These are phyloP conservation scores for Neolentinus lepideus DNA, from an alignment of 1,284 basidiomycete genomes.

Conservation along the genomic window DNA sequence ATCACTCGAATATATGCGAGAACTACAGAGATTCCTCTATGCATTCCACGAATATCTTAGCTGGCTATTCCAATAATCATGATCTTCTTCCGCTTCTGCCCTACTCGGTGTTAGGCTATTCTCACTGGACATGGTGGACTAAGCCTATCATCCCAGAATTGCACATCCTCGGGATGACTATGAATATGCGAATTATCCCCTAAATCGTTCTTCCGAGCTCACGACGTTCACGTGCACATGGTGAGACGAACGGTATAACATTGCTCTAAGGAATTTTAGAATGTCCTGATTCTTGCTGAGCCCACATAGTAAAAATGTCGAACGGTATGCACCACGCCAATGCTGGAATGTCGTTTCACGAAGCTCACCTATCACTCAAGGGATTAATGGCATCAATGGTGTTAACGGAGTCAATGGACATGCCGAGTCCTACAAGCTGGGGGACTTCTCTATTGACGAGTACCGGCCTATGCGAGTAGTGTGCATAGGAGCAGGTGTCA, in stretches of 20 bases:
- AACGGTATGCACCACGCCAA: not conserved
- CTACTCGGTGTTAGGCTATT: too few species aligned
- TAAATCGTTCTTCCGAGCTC: not conserved
- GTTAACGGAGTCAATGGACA: not conserved
- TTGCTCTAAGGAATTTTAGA: too few species aligned
- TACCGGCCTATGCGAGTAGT: slow-evolving; percentile 42
- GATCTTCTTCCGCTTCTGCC: too few species aligned
- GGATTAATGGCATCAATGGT: not conserved
- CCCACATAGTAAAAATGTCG: not conserved
- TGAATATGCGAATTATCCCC: not conserved
- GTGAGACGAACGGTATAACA: too few species aligned
- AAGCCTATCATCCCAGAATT: not conserved
- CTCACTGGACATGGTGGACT: not conserved
- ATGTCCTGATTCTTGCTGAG: not conserved
- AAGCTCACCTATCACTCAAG: not conserved
- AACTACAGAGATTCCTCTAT: too few species aligned
- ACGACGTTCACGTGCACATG: not conserved
- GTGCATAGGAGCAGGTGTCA: slow-evolving; percentile 47
- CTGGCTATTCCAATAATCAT: too few species aligned
- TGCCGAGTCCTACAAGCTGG: not conserved
- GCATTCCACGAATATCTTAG: too few species aligned
- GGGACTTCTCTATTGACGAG: slow-evolving; percentile 36
- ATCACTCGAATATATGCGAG: too few species aligned
- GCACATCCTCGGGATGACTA: not conserved
- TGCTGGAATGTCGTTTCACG: not conserved